Evolutionary conservation across 306 rosid genomes (phyloP), one percentile per base, ranked within the genome.

Genomic region (Prunus fruticosa): DNA sequence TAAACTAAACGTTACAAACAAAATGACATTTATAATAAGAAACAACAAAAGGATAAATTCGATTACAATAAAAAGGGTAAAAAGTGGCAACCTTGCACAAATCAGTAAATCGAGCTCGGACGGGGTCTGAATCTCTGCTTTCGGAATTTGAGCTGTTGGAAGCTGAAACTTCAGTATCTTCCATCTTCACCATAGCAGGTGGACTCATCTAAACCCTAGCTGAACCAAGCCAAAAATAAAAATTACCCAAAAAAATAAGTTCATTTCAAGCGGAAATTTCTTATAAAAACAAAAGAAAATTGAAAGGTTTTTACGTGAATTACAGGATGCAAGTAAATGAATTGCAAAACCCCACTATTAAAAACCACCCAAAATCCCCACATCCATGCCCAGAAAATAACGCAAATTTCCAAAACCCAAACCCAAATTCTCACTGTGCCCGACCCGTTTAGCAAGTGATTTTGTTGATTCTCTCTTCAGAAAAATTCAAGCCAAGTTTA

Each of bases 41-140:
- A 67, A 64, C 7, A 80, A 69, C 23, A 28, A 4, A 11, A 5
- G 8, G 13, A 41, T 45, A 56, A 43, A 30, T 43, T 28, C 2
- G 0, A 61, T 18, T 13, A 19, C 49, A 45, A 13, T 23, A 27
- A 68, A 34, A 13, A 8, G 16, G 8, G 4, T 9, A 22, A 8
- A 61, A 76, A 71, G 34, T 0, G 34, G 56, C 18, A 65, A 93
- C 98, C 98, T 94, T 88, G 84, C 93, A 89, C 52, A 90, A 84
- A 49, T 83, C 84, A 3, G 77, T 47, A 80, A 93, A 91, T 70
- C 97, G 84, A 78, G 88, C 69, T n/a, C 67, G 81, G 7, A 79
- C 71, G 14, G 84, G 84, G 76, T 86, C 93, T 4, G 45, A 77
- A 62, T 53, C 70, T 18, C 74, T 70, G 23, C 81, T 82, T 19